Conservation (phyloP, 768 basidiomycete species). For the Austroboletus festivus region DNA sequence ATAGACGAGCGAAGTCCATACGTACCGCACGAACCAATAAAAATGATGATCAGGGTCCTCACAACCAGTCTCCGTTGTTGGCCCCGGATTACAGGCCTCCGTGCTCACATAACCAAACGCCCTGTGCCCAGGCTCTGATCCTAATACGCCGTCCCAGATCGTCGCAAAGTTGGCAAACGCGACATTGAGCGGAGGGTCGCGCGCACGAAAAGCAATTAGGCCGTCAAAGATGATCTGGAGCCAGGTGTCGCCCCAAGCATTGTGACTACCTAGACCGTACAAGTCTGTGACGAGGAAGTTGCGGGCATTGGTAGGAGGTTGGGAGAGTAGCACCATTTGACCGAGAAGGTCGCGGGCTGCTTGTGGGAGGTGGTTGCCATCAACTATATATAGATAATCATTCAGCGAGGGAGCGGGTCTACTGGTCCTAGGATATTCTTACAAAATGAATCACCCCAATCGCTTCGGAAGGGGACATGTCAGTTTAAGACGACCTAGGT, state of each 20-base stretch:
- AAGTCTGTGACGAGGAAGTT: conserved; percentile 49
- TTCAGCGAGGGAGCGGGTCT: no score
- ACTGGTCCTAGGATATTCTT: conserved; percentile 4
- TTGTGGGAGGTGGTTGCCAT: conserved; percentile 45
- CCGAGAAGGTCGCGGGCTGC: conserved; percentile 43
- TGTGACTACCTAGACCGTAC: conserved; percentile 45
- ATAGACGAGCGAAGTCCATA: neutral
- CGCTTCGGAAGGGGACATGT: conserved; percentile 26
- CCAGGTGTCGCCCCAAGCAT: conserved; percentile 43
- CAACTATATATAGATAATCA: conserved; percentile 26
- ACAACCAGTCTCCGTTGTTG: conserved; percentile 35
- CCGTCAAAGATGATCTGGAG: conserved; percentile 46
- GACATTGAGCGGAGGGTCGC: conserved; percentile 33
- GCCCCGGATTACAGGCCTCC: conserved; percentile 34
- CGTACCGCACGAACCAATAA: conserved; percentile 51
- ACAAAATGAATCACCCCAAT: conserved; percentile 44
- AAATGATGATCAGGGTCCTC: conserved; percentile 47
- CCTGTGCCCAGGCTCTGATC: conserved; percentile 39
- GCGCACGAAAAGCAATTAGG: conserved; percentile 34
- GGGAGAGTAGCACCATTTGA: conserved; percentile 45
- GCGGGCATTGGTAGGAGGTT: conserved; percentile 48
- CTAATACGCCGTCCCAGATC: conserved; percentile 50
- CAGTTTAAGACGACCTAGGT: neutral
- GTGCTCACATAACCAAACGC: conserved; percentile 49
- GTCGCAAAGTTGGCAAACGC: conserved; percentile 47